Percentiles rank a stretch among this genome's conserved stretches.
Evolutionary conservation across 768 basidiomycete species (phyloP).

Genomic region (Hortiboletus flavorubellus): DNA sequence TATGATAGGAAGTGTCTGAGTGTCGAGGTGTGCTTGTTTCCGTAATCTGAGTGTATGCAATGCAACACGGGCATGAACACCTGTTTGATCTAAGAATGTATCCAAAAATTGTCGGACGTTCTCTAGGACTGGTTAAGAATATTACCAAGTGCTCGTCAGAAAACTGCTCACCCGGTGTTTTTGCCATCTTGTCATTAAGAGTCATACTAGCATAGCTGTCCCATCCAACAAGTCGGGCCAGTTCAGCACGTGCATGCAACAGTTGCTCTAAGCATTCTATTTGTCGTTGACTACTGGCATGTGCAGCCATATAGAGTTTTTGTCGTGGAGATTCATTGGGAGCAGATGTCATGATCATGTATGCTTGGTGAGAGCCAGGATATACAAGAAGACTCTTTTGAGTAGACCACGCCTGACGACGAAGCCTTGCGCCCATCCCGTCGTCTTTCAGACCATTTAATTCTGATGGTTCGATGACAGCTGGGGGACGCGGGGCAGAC

Average conservation of each 20-base stretch:
- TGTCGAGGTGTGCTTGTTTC: slow-evolving; percentile 72
- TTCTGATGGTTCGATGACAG: slow-evolving; percentile 64
- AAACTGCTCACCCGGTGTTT: slow-evolving; percentile 66
- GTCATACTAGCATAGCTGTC: slow-evolving; percentile 85
- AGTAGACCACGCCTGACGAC: slow-evolving; percentile 74
- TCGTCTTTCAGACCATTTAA: slow-evolving; percentile 71
- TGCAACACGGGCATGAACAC: slow-evolving; percentile 72
- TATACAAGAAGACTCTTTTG: slow-evolving; percentile 74
- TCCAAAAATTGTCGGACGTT: slow-evolving; percentile 87
- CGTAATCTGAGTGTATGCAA: slow-evolving; percentile 60
- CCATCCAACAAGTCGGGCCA: slow-evolving; percentile 82
- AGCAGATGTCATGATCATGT: slow-evolving; percentile 89
- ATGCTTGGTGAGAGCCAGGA: slow-evolving; percentile 85
- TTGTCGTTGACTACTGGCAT: slow-evolving; percentile 71
- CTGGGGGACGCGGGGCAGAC: slow-evolving; percentile 58
- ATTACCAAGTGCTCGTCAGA: neutral
- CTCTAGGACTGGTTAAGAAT: slow-evolving; percentile 38
- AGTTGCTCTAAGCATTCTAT: slow-evolving; percentile 75
- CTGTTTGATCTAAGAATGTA: slow-evolving; percentile 76
- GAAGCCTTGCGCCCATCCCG: slow-evolving; percentile 70
- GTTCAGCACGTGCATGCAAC: slow-evolving; percentile 71
- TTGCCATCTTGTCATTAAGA: slow-evolving; percentile 95
- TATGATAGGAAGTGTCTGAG: slow-evolving; percentile 57
- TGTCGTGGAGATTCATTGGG: slow-evolving; percentile 80
- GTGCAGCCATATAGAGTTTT: slow-evolving; percentile 78